Base-by-base conservation (phyloP, 768 basidiomycete species). In the Leucogyrophana mollusca region DNA sequence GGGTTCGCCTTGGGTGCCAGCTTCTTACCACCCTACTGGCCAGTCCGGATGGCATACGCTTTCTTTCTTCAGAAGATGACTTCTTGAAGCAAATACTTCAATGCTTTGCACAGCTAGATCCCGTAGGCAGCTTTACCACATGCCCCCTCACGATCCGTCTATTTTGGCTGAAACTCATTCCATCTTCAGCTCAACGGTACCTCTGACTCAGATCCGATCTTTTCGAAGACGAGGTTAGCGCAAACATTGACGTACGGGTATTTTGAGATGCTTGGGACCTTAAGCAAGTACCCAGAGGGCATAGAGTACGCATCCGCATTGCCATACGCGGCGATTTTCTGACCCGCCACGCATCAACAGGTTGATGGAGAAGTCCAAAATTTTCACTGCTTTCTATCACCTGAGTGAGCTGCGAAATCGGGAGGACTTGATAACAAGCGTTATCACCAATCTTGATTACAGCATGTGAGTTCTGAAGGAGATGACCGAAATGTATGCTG, bases 371-470 rank as follows among this genome's bases (percentile, higher is more conserved):
- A 89, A 89, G 56, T 87, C 87, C 67, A 90, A 88, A 57, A 78
- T 97, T 21, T 98, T 97, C 65, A 98, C 94, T 1, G 87, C 90
- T 0, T 94, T 98, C 64, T 98, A 98, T 61, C 94, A 94, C 60
- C 69, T 98, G 35, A 91, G 87, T 58, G 96, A 98, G 59, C 75
- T 97, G 27, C 77, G 87, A 20, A 88, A 87, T 64, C 77, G 96
- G 30, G 94, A 97, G 59, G 94, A 98, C 60, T 73, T 99, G 36
- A 90, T 94, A 47, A 90, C 86, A 56, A 85, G 83, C 2, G 90
- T 96, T 54, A 87, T 97, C 32, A 90, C 93, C 56, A 90, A 90
- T 54, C 70, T 96, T 30, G 93, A 97, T 62, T 99, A 97, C 50
- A 83, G 80, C 61, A 84, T 85, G 94, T 93, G 53, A 45, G 89